phyloP scores from a whole-genome alignment of 176 grass and related monocot genomes.

The Oropetium thomaeum region DNA sequence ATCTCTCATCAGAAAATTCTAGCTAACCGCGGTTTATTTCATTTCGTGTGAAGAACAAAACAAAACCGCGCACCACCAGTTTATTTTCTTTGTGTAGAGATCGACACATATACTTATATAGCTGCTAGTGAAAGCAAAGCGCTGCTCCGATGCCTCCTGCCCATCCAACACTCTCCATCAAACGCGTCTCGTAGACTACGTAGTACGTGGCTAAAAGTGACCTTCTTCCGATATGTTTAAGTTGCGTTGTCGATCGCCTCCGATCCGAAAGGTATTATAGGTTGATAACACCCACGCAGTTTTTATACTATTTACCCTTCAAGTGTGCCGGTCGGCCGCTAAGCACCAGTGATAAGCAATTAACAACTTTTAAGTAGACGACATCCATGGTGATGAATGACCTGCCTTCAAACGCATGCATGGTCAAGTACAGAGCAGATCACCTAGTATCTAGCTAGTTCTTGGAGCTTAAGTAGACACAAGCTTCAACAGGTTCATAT shows the following conservation, averaged over 20 bases:
- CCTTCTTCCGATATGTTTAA: conserved; percentile 1
- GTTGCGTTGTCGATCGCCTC: not conserved
- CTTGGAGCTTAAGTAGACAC: too few species aligned
- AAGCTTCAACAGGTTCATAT: too few species aligned
- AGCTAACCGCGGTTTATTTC: not conserved
- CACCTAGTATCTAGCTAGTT: too few species aligned
- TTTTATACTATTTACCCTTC: not conserved
- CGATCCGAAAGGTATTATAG: too few species aligned
- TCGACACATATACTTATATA: too few species aligned
- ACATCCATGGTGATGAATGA: too few species aligned
- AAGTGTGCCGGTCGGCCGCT: not conserved
- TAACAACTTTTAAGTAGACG: not conserved
- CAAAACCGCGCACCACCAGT: not conserved
- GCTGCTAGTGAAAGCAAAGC: conserved; percentile 39
- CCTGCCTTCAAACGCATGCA: not conserved
- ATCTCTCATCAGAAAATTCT: not conserved
- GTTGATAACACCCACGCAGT: not conserved
- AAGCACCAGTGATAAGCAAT: not conserved
- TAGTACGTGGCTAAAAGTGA: conserved; percentile 25
- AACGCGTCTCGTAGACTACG: not conserved
- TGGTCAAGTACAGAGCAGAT: not conserved
- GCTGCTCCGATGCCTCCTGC: conserved; percentile 35
- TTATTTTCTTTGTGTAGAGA: too few species aligned
- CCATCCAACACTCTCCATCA: conserved; percentile 34
- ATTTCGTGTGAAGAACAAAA: too few species aligned